Conservation (phyloP, 257 asterid genomes). For the Solanum pimpinellifolium region DNA sequence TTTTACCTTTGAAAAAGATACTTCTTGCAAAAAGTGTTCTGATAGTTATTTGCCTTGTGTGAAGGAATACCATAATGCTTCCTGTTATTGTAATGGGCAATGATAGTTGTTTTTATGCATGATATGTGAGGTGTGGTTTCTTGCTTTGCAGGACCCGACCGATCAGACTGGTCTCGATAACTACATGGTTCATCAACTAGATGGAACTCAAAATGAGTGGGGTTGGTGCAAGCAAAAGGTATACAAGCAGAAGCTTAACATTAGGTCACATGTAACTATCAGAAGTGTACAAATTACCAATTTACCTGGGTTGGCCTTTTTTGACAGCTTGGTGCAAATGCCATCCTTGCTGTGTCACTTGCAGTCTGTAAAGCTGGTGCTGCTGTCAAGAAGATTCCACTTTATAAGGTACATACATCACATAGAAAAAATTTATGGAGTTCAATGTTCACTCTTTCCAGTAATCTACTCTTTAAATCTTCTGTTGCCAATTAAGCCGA, state of each 20-base stretch:
- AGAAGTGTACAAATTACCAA: not conserved
- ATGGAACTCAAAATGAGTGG: slow-evolving; percentile 97
- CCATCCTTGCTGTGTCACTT: slow-evolving; percentile 92
- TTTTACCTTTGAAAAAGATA: not conserved
- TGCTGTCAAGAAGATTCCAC: slow-evolving; percentile 54
- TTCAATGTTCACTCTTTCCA: not conserved
- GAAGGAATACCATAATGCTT: not conserved
- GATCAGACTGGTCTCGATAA: slow-evolving; percentile 80
- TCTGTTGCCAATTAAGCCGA: slow-evolving; percentile 12
- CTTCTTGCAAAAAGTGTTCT: not conserved
- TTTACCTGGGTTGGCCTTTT: not conserved
- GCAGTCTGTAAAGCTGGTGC: slow-evolving; percentile 98
- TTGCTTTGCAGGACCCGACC: slow-evolving; percentile 53
- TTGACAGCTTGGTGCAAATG: slow-evolving; percentile 89
- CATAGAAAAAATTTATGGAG: not conserved
- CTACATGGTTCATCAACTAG: slow-evolving; percentile 90
- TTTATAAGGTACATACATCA: slow-evolving; percentile 56
- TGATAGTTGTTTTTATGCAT: not conserved
- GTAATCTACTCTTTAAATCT: not conserved
- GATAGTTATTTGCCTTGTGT: not conserved
- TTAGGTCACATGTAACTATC: not conserved
- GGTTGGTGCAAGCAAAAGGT: slow-evolving; percentile 99
- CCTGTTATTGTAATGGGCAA: not conserved
- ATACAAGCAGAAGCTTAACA: not conserved
- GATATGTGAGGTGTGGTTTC: not conserved